phyloP scores from a whole-genome alignment of 2,329 filamentous ascomycete genomes.

The Colletotrichum echinochloae region DNA sequence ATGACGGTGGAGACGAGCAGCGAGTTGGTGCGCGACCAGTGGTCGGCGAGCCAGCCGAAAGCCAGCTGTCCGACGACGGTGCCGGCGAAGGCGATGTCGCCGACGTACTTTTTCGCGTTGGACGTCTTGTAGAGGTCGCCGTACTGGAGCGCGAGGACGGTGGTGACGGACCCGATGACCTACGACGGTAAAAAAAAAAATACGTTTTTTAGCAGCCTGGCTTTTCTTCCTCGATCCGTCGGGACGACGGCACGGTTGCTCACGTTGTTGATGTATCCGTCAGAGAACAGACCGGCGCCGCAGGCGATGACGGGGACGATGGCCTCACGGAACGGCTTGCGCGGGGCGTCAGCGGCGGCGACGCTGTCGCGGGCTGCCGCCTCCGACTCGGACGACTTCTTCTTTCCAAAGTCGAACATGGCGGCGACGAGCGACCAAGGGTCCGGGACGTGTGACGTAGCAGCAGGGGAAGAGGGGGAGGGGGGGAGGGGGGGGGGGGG shows the following conservation, averaged over 20 bases:
- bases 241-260: too few relatives aligned
- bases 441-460: too few relatives aligned
- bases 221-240: too few relatives aligned
- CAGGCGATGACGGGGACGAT: slow-evolving; percentile 82
- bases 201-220: too few relatives aligned
- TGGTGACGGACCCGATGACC: slow-evolving; percentile 91
- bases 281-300: slow-evolving; percentile 89
- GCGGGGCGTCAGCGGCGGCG: slow-evolving; percentile 6
- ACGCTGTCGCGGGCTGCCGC: slow-evolving; percentile 2
- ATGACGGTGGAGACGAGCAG: slow-evolving; percentile 85
- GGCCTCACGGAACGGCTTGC: slow-evolving; percentile 30
- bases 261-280: slow-evolving; percentile 92
- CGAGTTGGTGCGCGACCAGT: slow-evolving; percentile 86
- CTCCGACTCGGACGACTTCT: slow-evolving; percentile 25
- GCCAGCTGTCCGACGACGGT: slow-evolving; percentile 85
- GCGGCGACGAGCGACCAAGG: neutral
- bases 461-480: too few relatives aligned
- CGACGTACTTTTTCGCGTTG: slow-evolving; percentile 77
- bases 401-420: slow-evolving; percentile 25
- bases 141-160: slow-evolving; percentile 78
- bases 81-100: slow-evolving; percentile 86
- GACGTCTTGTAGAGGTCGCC: slow-evolving; percentile 75
- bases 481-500: too few relatives aligned
- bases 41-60: slow-evolving; percentile 85
- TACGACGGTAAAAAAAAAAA: too few relatives aligned